Percentiles rank a stretch among this genome's conserved stretches.
Conservation (phyloP, 805 yeast species). For the Kurtzmaniella cleridarum region DNA sequence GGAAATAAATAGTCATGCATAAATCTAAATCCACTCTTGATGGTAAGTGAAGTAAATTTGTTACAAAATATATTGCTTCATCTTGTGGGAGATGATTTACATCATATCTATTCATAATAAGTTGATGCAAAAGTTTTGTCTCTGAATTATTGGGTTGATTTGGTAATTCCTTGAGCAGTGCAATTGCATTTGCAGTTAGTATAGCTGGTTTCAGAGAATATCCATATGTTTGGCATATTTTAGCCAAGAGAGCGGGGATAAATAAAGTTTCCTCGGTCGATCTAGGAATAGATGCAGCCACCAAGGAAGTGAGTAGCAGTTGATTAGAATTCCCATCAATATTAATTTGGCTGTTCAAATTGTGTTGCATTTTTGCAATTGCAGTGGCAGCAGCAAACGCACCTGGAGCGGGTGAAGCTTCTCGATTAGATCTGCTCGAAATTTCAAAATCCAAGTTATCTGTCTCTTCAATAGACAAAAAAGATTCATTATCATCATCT, state of each 20-base stretch:
- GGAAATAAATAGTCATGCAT: constrained; percentile 61
- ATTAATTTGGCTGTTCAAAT: constrained; percentile 8
- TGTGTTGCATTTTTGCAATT: constrained; percentile 48
- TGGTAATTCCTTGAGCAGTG: constrained; percentile 51
- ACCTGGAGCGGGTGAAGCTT: constrained; percentile 70
- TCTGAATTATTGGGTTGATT: constrained; percentile 6
- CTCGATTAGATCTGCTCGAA: constrained; percentile 19
- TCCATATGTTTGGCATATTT: constrained; percentile 66
- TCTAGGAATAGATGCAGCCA: constrained; percentile 70
- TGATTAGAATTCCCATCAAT: constrained; percentile 25
- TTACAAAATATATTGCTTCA: constrained; percentile 44
- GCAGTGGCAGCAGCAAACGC: constrained; percentile 62
- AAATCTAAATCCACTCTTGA: constrained; percentile 61
- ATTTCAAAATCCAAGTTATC: constrained; percentile 9
- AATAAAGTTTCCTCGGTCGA: constrained; percentile 75
- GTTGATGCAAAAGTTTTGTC: constrained; percentile 10
- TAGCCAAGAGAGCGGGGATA: constrained; percentile 65
- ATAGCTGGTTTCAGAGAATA: constrained; percentile 67
- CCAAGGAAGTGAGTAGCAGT: constrained; percentile 37
- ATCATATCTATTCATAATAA: constrained; percentile 24
- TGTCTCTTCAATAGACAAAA: constrained; percentile 25
- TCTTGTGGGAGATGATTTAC: constrained; percentile 22
- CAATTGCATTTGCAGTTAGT: constrained; percentile 64
- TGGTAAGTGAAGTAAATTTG: constrained; percentile 23
- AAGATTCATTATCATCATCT: constrained; percentile 32